Evolutionary conservation across 139 green algal genomes (phyloP).

Genomic region (Micromonas commoda): DNA sequence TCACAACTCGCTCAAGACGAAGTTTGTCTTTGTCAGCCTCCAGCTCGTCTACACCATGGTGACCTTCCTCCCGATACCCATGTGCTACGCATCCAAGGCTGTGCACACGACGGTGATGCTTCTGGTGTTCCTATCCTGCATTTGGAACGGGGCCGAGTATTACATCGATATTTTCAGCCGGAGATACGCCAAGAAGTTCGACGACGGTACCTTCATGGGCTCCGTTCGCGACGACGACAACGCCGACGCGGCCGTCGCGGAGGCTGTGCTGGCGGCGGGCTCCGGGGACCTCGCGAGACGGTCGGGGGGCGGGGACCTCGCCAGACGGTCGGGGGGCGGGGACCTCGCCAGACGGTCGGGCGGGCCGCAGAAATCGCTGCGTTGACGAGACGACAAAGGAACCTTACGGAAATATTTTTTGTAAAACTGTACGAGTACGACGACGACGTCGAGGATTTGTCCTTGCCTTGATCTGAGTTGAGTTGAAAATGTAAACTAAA

Average conservation of each 20-base stretch:
- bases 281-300: no score
- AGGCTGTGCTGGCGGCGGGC: not conserved
- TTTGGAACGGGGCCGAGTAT: constrained; percentile 27
- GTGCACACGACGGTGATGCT: constrained; percentile 21
- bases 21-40: constrained; percentile 10
- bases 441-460: no score
- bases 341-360: no score
- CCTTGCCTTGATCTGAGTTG: no score
- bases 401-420: no score
- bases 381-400: no score
- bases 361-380: no score
- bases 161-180: constrained; percentile 26
- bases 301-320: no score
- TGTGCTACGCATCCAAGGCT: not conserved
- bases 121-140: not conserved
- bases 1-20: constrained; percentile 15
- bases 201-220: not conserved
- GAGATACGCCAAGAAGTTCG: constrained; percentile 6
- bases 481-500: no score
- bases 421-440: no score
- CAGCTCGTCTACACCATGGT: constrained; percentile 19
- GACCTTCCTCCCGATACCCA: not conserved
- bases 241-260: not conserved
- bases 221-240: not conserved
- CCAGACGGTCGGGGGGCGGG: no score